Base-by-base conservation (phyloP, 2,329 filamentous ascomycete species). In the Amauroascus verrucosus region DNA sequence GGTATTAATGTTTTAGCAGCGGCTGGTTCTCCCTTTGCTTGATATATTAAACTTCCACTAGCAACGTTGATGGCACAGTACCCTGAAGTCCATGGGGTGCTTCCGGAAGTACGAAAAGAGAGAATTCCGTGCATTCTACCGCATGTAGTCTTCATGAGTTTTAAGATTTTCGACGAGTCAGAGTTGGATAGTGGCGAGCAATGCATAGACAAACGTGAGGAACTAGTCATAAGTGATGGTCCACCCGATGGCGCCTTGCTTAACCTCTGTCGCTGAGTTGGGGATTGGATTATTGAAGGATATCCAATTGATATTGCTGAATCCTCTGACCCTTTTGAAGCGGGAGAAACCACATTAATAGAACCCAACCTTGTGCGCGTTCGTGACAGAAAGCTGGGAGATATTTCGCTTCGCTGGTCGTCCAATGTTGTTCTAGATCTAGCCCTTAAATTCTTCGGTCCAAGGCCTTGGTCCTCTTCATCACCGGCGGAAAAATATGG, bases 31-130 rank as follows among this genome's bases (percentile, higher is more conserved):
- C 73, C 73, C 58, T 75, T 75, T 2, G 72, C 72, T 58, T 76
- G 73, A 55, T 75, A 76, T 33, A 76, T 75, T 30, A 76, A 60
- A 60, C 72, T 75, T 40, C 74, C 74, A 7, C 71, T 71, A 26
- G 73, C 72, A 51, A 76, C 74, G 57, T 76, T 76, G 56, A 76
- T 76, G 16, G 74, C 73, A 61, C 74, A 76, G 56, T 75, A 76
- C 28, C 73, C 74, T 9, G 73, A 75, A 35, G 72, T 72, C 74
- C 74, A 76, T 43, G 72, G 62, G 35, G 65, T 65, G 26, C 66
- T 69, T 24, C 67, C 64, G 22, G 71, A 64, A 9, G 67, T 70
- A 47, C 73, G 68, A 60, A 76, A 76, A 37, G 72, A 76, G n/a
- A 76, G 67, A 48, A 76, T 75, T 24, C 74, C 74, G 61, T 76